Evolutionary conservation across 2,329 filamentous ascomycete genomes (phyloP).

Genomic region (Apiospora koreana): DNA sequence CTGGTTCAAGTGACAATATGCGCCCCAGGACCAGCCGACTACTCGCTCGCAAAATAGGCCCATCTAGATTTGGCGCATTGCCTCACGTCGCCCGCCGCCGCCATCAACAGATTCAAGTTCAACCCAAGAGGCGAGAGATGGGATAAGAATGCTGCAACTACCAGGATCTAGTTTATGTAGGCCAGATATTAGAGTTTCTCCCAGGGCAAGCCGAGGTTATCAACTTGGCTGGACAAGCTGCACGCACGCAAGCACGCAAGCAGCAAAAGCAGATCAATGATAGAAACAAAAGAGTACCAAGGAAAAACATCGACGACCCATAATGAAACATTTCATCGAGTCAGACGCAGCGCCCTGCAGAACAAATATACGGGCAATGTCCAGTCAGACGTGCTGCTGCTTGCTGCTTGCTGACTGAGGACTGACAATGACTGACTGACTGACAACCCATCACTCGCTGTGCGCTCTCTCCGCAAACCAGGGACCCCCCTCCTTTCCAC

Average conservation of each 20-base stretch:
- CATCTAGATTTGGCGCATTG: neutral
- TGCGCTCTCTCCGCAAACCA: neutral
- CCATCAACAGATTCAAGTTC: neutral
- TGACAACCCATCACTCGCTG: neutral
- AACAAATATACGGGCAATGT: neutral
- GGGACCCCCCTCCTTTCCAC: neutral
- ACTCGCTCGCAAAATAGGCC: neutral
- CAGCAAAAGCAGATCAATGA: no score
- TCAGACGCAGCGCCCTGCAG: neutral
- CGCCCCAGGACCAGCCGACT: neutral
- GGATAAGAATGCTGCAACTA: neutral
- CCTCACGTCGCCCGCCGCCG: neutral
- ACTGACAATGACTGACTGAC: neutral
- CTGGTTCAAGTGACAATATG: neutral
- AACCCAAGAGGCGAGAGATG: neutral
- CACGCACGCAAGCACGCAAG: no score
- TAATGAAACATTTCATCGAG: neutral
- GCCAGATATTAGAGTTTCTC: neutral
- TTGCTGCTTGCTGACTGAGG: neutral
- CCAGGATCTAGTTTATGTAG: neutral
- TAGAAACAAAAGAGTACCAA: constrained; percentile 4
- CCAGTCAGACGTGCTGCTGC: neutral
- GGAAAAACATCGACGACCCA: neutral
- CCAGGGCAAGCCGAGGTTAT: neutral
- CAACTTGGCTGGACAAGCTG: neutral